Evolutionary conservation across 1,139 yeast species (phyloP), one percentile per base, ranked within the genome.

Genomic region (Casaregolazyma lundiana): DNA sequence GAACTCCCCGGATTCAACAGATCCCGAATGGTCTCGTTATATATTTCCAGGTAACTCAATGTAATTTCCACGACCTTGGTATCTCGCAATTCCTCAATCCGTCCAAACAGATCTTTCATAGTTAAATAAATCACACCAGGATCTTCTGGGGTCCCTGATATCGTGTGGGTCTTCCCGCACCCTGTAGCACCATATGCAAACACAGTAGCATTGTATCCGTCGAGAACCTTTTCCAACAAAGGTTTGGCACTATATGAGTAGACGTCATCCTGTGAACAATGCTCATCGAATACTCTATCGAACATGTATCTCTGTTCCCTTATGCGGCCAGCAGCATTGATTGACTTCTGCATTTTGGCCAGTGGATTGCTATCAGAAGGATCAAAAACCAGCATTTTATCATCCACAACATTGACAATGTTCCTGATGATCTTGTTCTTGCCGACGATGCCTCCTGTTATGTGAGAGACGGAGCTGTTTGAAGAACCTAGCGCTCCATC

Each of bases 111-210:
- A 52, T 86, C 95, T 54, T 78, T 72, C 84, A 87, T 81, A 0
- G 96, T 83, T 45, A 82, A 67, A 56, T 83, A 86, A 0, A 88
- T 83, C 17, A 90, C 78, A 0, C 96, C 97, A 0, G 96, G 96
- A 32, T 77, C 69, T 1, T 75, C 75, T 0, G 81, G 74, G 0
- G 81, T 77, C 0, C 97, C 96, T 64, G 83, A 77, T 36, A 90
- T 86, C 0, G 97, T 90, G 62, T 84, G 89, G 0, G 97, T 89
- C 62, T 90, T 90, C n/a, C 98, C 98, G 64, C 97, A 92, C 0
- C 98, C 98, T 0, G 98, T 89, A 21, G 96, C 96, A 1, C 98
- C 98, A 62, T 92, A 92, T 1, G 98, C 97, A 69, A 92, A 92
- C 0, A 90, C 89, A 0, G 97, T 89, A 5, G 95, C 84, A 64